Evolutionary conservation across 768 basidiomycete species (phyloP).

Genomic region (Hericium coralloides): DNA sequence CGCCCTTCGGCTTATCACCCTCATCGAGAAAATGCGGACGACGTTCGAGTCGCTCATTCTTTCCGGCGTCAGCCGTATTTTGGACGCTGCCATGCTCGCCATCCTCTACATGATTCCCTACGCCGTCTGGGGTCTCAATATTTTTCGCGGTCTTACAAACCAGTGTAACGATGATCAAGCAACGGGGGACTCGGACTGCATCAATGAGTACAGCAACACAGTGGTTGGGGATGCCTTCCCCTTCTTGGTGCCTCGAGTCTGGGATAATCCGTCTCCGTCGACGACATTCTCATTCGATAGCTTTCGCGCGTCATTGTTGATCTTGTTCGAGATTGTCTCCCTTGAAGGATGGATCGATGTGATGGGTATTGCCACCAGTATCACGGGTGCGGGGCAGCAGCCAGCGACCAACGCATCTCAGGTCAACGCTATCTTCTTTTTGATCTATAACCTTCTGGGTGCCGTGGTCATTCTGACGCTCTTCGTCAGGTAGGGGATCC

Average conservation of each 20-base stretch:
- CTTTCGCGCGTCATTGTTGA: conserved; percentile 75
- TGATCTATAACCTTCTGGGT: conserved; percentile 87
- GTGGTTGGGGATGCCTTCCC: conserved; percentile 51
- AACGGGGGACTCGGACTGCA: conserved; percentile 53
- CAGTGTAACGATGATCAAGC: conserved; percentile 66
- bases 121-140: conserved; percentile 89
- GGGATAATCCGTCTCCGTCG: conserved; percentile 78
- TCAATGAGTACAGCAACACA: conserved; percentile 62
- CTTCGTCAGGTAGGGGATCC: conserved; percentile 66
- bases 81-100: conserved; percentile 86
- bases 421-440: conserved; percentile 82
- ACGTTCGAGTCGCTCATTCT: conserved; percentile 86
- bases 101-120: conserved; percentile 89
- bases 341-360: conserved; percentile 97
- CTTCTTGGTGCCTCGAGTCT: conserved; percentile 77
- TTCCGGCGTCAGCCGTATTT: conserved; percentile 72
- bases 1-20: conserved; percentile 82
- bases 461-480: conserved; percentile 84
- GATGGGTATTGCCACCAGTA: conserved; percentile 70
- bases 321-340: conserved; percentile 94
- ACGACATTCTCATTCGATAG: conserved; percentile 86
- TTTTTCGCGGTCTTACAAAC: conserved; percentile 82
- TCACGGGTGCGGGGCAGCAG: conserved; percentile 61
- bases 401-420: conserved; percentile 66
- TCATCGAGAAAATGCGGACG: conserved; percentile 77